Evolutionary conservation across 202 grass and related monocot species (phyloP), one percentile per base, ranked within the genome.

Genomic region (Carex sylvatica): DNA sequence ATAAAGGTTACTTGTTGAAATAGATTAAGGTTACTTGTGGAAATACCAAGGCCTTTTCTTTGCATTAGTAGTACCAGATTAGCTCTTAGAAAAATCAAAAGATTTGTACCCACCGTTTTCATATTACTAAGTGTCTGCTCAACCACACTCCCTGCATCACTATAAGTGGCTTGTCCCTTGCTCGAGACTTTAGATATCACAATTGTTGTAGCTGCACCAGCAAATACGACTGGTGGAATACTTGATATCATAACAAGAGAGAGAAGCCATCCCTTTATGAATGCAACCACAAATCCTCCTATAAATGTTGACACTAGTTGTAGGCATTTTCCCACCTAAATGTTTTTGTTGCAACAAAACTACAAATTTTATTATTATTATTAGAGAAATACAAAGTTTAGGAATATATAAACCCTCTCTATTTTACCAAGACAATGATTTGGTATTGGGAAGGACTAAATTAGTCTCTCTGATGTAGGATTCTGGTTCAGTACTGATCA

Each of bases 81-180:
- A 9, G 24, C 19, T 35, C 72, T 33, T 55, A 56, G 23, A 69
- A 31, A 75, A 26, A 23, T 12, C 22, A 59, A 19, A 20, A 59
- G 18, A 53, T 33, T 35, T 56, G 33, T 78, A 59, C 78, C 4
- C 52, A 89, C 87, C 51, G 82, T 87, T 89, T 81, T 89, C 20
- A 92, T 92, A 66, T 87, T 86, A 80, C 90, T 87, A 86, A 92
- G 40, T 52, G 84, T 87, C 75, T 92, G 79, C 38, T 89, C 90
- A 30, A 92, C 90, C 3, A 92, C 85, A 76, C 72, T 88, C 49
- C 89, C 89, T 11, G 89, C 75, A 79, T 88, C 81, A 65, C 76
- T 62, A 47, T 89, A 89, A 66, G 87, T 80, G n/a, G 77, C 33
- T 78, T 92, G 90, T 30, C 78, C 87, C 26, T 74, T 82, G 31